Evolutionary conservation across 108 stramenopile genomes (phyloP), one percentile per base, ranked within the genome.

Genomic region (Bacterosira constricta): DNA sequence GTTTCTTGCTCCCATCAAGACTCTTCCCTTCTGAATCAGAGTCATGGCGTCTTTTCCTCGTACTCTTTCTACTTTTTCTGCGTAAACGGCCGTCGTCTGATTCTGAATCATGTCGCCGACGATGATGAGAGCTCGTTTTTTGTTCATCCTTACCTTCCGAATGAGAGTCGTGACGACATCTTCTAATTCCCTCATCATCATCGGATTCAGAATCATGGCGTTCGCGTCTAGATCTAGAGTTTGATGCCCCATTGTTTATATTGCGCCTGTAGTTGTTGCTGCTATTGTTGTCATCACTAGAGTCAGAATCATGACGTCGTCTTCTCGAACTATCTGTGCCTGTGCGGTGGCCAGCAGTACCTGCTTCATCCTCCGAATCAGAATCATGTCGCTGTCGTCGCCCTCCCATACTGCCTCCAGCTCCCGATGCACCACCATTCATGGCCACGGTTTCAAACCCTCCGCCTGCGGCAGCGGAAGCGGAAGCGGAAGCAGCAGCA

Each of bases 171-270:
- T 1, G 15, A 37, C 8, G 35, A 37, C 6, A 29, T 15, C 36
- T 58, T 17, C 6, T 6, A 18, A 6, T n/a, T 50, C 6, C 6
- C 6, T 23, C 6, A 18, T 58, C 57, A 58, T 38, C 32, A 25
- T 66, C 66, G 1, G 56, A 58, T 37, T 35, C 56, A 6, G 66
- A 66, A 66, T 66, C 66, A 41, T 66, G 66, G 23, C 66, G 54
- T 18, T 21, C 32, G 35, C 65, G 55, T 3, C 65, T n/a, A n/a
- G n/a, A n/a, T n/a, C n/a, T n/a, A n/a, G n/a, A n/a, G n/a, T n/a
- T n/a, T n/a, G n/a, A n/a, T n/a, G n/a, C n/a, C n/a, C n/a, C n/a
- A n/a, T n/a, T 18, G 21, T 23, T 54, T 21, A 6, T 53, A 11
- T 2, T 47, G 18, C 32, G 6, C 30, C 44, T 23, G 6, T 26